Base-by-base conservation (phyloP, 2,329 filamentous ascomycete genomes). In the Calycina herbarum region DNA sequence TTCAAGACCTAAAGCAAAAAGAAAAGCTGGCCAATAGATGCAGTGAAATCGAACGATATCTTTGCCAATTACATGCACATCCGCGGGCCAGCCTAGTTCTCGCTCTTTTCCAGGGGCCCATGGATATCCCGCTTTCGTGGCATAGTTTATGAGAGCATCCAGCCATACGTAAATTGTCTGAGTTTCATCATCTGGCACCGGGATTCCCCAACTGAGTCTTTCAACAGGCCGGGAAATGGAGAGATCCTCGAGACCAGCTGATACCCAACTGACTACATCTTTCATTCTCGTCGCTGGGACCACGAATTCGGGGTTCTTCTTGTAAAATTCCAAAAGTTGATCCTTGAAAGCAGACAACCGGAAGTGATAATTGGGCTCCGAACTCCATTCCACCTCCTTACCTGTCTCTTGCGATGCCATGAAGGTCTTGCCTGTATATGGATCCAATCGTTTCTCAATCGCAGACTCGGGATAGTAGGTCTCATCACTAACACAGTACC, bases 131-230 rank as follows among this genome's bases (percentile, higher is more conserved):
- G 93, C 86, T 68, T 89, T 92, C 17, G 94, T 97, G 61, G 95
- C 80, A 76, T 99, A 99, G 78, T 97, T 99, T 73, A 98, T 85
- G 35, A 99, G 85, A 1, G 95, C 95, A 78, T 99, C 96, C 0
- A 99, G 85, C 95, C 95, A 99, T 38, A 99, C 96, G 74, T 99
- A 99, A 65, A 99, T 94, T 2, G 94, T 98, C 78, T 98, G 95
- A 20, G 82, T 86, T 0, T 85, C 81, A 73, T 99, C 95, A 62
- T 89, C 89, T 0, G 95, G 95, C 31, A 97, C 95, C 6, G 84
- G 88, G 64, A 99, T 91, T 3, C 95, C 95, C 95, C 95, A 99
- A 29, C 82, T 85, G 51, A 98, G 79, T 59, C 95, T 86, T 63
- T 89, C 86, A 3, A 85, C 82, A 0, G 95, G 95, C 33, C 96